A percentile compares a stretch with the other conserved stretches of the same genome.
phyloP scores from a whole-genome alignment of 2,329 filamentous ascomycete genomes.

The Pseudogymnoascus sp. region DNA sequence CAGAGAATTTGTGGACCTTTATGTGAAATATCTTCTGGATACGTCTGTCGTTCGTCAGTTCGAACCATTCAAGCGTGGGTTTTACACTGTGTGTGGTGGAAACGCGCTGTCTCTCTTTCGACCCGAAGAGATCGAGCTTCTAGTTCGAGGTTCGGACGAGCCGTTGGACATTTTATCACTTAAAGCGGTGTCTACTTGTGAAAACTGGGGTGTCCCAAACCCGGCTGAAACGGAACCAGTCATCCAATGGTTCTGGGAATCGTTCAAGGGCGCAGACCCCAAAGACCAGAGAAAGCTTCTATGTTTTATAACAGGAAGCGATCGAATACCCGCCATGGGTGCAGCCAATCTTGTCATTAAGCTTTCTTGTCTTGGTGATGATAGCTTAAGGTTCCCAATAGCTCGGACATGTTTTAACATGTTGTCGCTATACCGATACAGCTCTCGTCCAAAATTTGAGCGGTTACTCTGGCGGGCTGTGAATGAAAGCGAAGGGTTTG shows the following conservation, averaged over 20 bases:
- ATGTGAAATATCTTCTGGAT: constrained; percentile 73
- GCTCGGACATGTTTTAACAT: constrained; percentile 90
- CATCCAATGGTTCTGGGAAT: constrained; percentile 82
- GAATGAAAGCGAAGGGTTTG: constrained; percentile 86
- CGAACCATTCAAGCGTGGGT: constrained; percentile 87
- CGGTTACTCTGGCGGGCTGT: constrained; percentile 75
- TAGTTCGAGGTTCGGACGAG: constrained; percentile 79
- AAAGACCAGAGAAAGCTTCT: constrained; percentile 69
- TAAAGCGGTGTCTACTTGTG: constrained; percentile 69
- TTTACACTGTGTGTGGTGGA: constrained; percentile 84
- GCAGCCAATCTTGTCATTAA: constrained; percentile 71
- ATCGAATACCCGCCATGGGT: constrained; percentile 83
- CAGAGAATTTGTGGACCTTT: constrained; percentile 78
- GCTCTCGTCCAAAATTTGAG: constrained; percentile 57
- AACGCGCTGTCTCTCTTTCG: constrained; percentile 82
- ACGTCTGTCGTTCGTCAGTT: constrained; percentile 72
- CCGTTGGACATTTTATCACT: constrained; percentile 69
- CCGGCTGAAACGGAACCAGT: constrained; percentile 55
- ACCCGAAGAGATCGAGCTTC: constrained; percentile 83
- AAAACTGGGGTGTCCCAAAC: constrained; percentile 60
- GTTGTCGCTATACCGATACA: constrained; percentile 67
- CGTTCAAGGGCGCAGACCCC: constrained; percentile 58
- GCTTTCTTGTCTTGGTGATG: constrained; percentile 66
- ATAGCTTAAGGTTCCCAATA: constrained; percentile 67
- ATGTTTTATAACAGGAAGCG: constrained; percentile 82